A percentile compares a stretch with the other conserved stretches of the same genome.
These are phyloP conservation scores for Polygonum aviculare DNA, from an alignment of 148 eudicot genomes.

Conservation along the genomic window DNA sequence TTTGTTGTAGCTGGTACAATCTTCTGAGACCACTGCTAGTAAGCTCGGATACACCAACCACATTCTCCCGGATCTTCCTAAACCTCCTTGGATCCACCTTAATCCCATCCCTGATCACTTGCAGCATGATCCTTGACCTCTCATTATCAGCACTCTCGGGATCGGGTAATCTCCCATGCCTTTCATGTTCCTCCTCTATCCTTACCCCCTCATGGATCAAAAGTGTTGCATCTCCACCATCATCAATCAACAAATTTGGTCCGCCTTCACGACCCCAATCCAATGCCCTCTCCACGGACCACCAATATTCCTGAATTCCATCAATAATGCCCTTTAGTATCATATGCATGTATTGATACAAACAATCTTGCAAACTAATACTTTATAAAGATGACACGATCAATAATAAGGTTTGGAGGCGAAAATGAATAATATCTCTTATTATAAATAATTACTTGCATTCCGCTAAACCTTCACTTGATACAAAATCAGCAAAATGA, in stretches of 20 bases:
- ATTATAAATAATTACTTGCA: too few relatives aligned
- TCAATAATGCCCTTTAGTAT: neutral
- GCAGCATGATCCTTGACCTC: constrained; percentile 74
- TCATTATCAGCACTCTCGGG: constrained; percentile 56
- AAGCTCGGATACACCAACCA: constrained; percentile 92
- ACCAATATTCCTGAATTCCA: constrained; percentile 26
- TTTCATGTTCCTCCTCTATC: constrained; percentile 71
- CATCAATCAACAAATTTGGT: constrained; percentile 83
- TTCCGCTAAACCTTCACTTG: too few relatives aligned
- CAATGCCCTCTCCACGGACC: constrained; percentile 38
- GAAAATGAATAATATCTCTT: too few relatives aligned
- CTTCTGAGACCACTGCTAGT: constrained; percentile 96
- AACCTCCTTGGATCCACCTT: constrained; percentile 25
- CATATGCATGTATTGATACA: too few relatives aligned
- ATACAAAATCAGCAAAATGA: too few relatives aligned
- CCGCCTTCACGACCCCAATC: constrained; percentile 80
- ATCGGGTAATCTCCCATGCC: constrained; percentile 53
- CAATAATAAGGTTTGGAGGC: too few relatives aligned
- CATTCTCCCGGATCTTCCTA: constrained; percentile 59
- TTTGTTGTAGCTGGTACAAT: constrained; percentile 77
- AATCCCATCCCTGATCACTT: constrained; percentile 47
- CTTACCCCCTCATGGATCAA: constrained; percentile 93
- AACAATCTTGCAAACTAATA: too few relatives aligned
- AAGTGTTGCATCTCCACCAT: constrained; percentile 82
- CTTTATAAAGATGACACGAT: too few relatives aligned